Evolutionary conservation across 352 stramenopile species (phyloP).

Genomic region (Globisporangium alternatum): DNA sequence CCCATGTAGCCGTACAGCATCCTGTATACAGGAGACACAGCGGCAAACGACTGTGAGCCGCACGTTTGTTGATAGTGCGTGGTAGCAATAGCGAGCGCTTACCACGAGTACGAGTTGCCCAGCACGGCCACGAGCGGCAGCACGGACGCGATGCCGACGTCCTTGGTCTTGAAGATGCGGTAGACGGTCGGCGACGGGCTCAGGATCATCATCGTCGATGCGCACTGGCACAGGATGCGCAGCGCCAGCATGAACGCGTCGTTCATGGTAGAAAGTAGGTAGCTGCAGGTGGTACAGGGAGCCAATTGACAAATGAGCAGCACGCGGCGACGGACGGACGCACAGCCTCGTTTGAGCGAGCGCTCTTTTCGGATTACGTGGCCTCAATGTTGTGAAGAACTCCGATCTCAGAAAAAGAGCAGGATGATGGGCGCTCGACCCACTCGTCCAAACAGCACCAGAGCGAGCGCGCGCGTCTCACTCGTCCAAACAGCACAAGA

Average conservation of each 20-base stretch:
- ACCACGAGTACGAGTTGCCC: constrained; percentile 32
- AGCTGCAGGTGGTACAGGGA: not conserved
- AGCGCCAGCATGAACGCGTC: constrained; percentile 26
- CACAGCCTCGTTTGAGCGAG: not conserved
- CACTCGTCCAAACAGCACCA: not conserved
- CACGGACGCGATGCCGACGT: constrained; percentile 32
- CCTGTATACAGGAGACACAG: constrained; percentile 17
- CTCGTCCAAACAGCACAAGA: not conserved
- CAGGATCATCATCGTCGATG: constrained; percentile 39
- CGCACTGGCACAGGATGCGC: constrained; percentile 27
- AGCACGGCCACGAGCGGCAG: constrained; percentile 37
- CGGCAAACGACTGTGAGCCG: not conserved
- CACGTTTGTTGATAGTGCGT: not conserved
- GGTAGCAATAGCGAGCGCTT: not conserved
- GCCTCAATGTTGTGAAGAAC: not conserved
- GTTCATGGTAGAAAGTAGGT: not conserved
- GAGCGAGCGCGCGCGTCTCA: not conserved
- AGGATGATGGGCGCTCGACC: not conserved
- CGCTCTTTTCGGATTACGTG: not conserved
- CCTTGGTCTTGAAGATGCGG: constrained; percentile 39
- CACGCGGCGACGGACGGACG: not conserved
- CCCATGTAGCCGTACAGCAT: constrained; percentile 44
- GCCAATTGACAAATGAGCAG: not conserved
- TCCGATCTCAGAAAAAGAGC: not conserved
- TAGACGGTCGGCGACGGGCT: constrained; percentile 36